phyloP scores from a whole-genome alignment of 1,284 basidiomycete genomes.

The Phaffia rhodozyma region DNA sequence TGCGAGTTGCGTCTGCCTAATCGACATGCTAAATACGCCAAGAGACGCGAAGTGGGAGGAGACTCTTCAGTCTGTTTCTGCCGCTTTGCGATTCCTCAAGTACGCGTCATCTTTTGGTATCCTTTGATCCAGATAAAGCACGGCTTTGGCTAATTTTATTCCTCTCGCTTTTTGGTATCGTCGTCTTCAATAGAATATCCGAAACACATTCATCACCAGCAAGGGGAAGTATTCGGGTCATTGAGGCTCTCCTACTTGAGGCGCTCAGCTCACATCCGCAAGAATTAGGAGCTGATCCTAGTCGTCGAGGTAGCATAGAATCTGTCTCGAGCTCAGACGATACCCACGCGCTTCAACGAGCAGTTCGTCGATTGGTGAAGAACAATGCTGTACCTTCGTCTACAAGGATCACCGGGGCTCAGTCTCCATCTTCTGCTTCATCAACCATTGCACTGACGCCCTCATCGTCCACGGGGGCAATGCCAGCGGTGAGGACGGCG shows the following conservation, averaged over 20 bases:
- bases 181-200: slow-evolving; percentile 24
- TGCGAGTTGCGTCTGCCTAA: slow-evolving; percentile 35
- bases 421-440: not conserved
- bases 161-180: not conserved
- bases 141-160: slow-evolving; percentile 29
- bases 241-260: slow-evolving; percentile 34
- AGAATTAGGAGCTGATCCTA: not conserved
- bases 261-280: not conserved
- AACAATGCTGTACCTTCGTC: slow-evolving; percentile 1
- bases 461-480: not conserved
- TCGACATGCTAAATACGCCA: slow-evolving; percentile 28
- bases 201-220: slow-evolving; percentile 34
- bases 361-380: slow-evolving; percentile 12
- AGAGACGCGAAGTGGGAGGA: slow-evolving; percentile 19
- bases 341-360: slow-evolving; percentile 7
- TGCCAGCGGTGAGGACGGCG: not conserved
- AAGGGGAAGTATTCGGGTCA: slow-evolving; percentile 34
- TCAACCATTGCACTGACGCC: not conserved
- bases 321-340: not conserved
- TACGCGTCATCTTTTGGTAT: not conserved
- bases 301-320: not conserved
- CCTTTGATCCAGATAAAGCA: slow-evolving; percentile 18
- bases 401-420: not conserved
- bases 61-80: slow-evolving; percentile 16
- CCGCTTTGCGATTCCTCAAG: slow-evolving; percentile 2